phyloP scores from a whole-genome alignment of 768 basidiomycete species.

The Lactarius deliciosus region DNA sequence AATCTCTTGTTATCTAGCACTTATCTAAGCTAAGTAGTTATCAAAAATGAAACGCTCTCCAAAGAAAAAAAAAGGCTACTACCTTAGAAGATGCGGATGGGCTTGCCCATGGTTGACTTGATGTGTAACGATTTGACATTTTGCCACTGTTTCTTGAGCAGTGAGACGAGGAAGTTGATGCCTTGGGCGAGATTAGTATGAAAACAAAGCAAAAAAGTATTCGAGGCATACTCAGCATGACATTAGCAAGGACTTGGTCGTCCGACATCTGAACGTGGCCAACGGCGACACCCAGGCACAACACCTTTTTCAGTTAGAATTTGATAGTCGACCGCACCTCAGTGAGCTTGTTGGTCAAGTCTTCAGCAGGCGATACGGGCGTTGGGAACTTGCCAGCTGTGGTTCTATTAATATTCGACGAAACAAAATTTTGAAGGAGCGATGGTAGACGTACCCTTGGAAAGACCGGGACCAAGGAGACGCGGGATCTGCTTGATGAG shows the following conservation, averaged over 20 bases:
- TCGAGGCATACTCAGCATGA: slow-evolving; percentile 82
- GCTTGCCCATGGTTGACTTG: slow-evolving; percentile 99
- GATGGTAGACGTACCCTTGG: slow-evolving; percentile 68
- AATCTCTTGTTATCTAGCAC: too few species aligned
- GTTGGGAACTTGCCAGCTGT: slow-evolving; percentile 99
- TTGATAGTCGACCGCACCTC: slow-evolving; percentile 99
- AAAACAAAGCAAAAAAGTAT: slow-evolving; percentile 1
- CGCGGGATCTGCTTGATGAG: slow-evolving; percentile 99
- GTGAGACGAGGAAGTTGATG: slow-evolving; percentile 99
- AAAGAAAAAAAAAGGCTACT: too few species aligned
- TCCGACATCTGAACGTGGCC: slow-evolving; percentile 97
- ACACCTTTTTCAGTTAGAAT: slow-evolving; percentile 99
- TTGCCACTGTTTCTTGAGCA: slow-evolving; percentile 99
- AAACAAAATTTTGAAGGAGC: background rate
- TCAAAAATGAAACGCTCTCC: too few species aligned
- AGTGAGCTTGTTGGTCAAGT: slow-evolving; percentile 82
- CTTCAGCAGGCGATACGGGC: slow-evolving; percentile 90
- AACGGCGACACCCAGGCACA: slow-evolving; percentile 98
- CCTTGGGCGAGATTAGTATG: slow-evolving; percentile 44
- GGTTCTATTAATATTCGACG: background rate
- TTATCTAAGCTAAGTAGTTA: too few species aligned
- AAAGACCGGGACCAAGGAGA: slow-evolving; percentile 98
- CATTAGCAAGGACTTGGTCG: slow-evolving; percentile 94
- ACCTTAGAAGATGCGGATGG: slow-evolving; percentile 82
- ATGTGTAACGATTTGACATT: slow-evolving; percentile 98